Conservation (phyloP, 805 yeast genomes). For the Komagataella kurtzmanii region DNA sequence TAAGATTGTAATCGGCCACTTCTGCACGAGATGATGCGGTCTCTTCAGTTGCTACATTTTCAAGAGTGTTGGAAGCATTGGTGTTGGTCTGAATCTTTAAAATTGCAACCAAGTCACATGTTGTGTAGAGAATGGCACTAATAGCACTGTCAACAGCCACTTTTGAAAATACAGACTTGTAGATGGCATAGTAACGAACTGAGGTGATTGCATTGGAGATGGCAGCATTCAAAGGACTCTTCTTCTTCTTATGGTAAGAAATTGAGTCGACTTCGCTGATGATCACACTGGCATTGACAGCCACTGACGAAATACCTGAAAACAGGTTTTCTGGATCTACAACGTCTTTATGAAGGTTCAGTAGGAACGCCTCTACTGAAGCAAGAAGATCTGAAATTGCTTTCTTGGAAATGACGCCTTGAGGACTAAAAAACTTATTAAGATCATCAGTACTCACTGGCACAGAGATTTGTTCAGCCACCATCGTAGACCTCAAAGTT, state of each 20-base stretch:
- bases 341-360: constrained; percentile 10
- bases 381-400: constrained; percentile 32
- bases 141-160: constrained; percentile 64
- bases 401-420: constrained; percentile 33
- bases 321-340: constrained; percentile 28
- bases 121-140: constrained; percentile 54
- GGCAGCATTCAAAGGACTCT: constrained; percentile 43
- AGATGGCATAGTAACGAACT: constrained; percentile 58
- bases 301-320: constrained; percentile 35
- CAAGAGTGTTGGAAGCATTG: constrained; percentile 3
- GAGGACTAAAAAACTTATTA: background rate
- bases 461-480: background rate
- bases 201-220: constrained; percentile 66
- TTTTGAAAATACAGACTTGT: constrained; percentile 52
- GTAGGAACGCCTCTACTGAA: constrained; percentile 30
- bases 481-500: constrained; percentile 21
- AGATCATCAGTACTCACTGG: background rate
- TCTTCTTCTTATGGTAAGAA: constrained; percentile 20
- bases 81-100: constrained; percentile 25
- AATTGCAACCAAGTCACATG: constrained; percentile 46
- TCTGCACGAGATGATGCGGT: background rate
- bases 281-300: constrained; percentile 20
- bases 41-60: constrained; percentile 1
- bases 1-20: background rate
- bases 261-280: constrained; percentile 11